These are phyloP conservation scores for Scytalidium lignicola DNA, from an alignment of 2,329 filamentous ascomycete genomes.

Conservation along the genomic window DNA sequence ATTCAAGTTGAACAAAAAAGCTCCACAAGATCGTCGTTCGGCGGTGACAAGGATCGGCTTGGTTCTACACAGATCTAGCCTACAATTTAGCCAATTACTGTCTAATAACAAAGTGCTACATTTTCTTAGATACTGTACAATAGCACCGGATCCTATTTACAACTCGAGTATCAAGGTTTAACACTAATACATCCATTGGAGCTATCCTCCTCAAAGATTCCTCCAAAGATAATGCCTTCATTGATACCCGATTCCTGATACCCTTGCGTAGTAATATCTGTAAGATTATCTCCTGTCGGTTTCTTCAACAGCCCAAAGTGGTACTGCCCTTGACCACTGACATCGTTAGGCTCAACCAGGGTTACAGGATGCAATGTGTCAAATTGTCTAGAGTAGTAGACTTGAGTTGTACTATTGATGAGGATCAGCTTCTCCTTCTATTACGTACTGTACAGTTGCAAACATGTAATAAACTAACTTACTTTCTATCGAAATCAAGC, in stretches of 20 bases:
- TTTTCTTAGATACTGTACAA: too few species aligned
- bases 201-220: conserved; percentile 49
- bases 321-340: conserved; percentile 54
- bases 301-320: conserved; percentile 61
- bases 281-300: conserved; percentile 36
- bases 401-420: conserved; percentile 43
- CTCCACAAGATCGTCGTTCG: too few species aligned
- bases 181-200: conserved; percentile 33
- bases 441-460: neutral
- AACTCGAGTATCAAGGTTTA: neutral
- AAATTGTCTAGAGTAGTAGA: conserved; percentile 50
- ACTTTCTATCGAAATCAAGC: conserved; percentile 53
- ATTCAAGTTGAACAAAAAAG: too few species aligned
- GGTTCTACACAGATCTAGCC: too few species aligned
- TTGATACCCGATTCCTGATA: conserved; percentile 43
- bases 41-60: too few species aligned
- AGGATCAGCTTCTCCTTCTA: too few species aligned
- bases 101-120: too few species aligned
- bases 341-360: conserved; percentile 40
- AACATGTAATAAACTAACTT: conserved; percentile 21
- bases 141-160: too few species aligned
- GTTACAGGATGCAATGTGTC: conserved; percentile 43
- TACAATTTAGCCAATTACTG: too few species aligned
- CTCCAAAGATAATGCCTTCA: conserved; percentile 48
- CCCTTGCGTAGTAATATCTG: conserved; percentile 42